Conservation (phyloP, 2,329 filamentous ascomycete species). For the Colletotrichum sojae region DNA sequence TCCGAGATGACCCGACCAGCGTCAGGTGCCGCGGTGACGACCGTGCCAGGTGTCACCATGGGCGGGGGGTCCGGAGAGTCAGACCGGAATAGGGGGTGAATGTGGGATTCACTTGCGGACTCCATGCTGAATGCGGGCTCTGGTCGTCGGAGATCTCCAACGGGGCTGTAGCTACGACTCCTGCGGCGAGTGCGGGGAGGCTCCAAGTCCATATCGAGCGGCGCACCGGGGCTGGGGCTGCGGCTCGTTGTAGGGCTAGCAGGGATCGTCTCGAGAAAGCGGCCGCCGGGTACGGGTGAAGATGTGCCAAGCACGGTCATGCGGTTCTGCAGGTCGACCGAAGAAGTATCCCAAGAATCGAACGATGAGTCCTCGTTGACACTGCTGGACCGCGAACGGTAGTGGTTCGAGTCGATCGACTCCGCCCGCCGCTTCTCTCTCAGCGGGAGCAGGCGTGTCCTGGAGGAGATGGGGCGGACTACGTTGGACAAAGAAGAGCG, state of each 20-base stretch:
- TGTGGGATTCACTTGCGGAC: conserved; percentile 73
- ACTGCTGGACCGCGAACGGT: conserved; percentile 52
- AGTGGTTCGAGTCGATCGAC: conserved; percentile 63
- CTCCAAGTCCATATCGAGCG: conserved; percentile 65
- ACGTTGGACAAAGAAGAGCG: conserved; percentile 63
- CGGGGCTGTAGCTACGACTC: conserved; percentile 68
- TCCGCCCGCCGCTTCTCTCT: conserved; percentile 59
- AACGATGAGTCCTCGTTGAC: conserved; percentile 72
- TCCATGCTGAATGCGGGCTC: conserved; percentile 50
- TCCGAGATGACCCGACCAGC: conserved; percentile 75
- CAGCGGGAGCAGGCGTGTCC: conserved; percentile 65
- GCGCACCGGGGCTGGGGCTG: conserved; percentile 73
- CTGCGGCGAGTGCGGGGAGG: conserved; percentile 61
- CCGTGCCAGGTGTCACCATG: conserved; percentile 76
- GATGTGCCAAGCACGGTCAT: conserved; percentile 69
- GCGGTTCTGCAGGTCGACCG: conserved; percentile 73
- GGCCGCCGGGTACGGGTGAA: conserved; percentile 58
- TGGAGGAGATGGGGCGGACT: conserved; percentile 70
- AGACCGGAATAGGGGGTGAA: conserved; percentile 83
- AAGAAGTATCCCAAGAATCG: conserved; percentile 82
- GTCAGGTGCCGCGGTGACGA: conserved; percentile 78
- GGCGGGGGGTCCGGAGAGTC: conserved; percentile 79
- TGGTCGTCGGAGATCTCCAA: conserved; percentile 58
- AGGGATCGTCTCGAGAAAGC: conserved; percentile 79
- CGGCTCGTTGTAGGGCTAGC: conserved; percentile 75